Percentiles rank a stretch among this genome's conserved stretches.
These are phyloP conservation scores for Rhizopogon vesiculosus DNA, from an alignment of 768 basidiomycete species.

Conservation along the genomic window DNA sequence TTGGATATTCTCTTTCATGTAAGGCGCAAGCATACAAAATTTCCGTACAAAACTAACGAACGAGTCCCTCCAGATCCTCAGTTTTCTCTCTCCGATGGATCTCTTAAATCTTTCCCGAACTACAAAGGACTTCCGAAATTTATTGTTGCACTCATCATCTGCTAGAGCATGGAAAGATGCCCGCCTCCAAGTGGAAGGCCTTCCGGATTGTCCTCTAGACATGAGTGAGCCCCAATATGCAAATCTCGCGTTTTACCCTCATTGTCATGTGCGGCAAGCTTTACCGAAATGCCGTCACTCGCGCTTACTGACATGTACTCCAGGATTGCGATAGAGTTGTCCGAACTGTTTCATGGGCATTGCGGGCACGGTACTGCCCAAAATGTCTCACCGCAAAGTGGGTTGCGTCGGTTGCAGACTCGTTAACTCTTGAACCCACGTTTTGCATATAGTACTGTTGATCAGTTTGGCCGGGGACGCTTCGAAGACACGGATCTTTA, in stretches of 20 bases:
- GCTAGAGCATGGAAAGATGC: slow-evolving; percentile 32
- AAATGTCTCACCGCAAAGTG: not conserved
- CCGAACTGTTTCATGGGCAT: not conserved
- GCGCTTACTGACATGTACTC: not conserved
- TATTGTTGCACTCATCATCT: slow-evolving; percentile 23
- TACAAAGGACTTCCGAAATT: slow-evolving; percentile 28
- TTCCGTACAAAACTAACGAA: not conserved
- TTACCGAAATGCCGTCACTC: not conserved
- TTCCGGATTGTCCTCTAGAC: slow-evolving; percentile 41
- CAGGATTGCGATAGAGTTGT: not conserved
- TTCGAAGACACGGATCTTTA: not conserved
- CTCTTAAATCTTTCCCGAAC: slow-evolving; percentile 36
- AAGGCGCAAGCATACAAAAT: not conserved
- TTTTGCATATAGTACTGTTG: not conserved
- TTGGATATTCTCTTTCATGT: slow-evolving; percentile 6
- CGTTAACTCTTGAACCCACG: not conserved
- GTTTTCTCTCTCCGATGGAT: slow-evolving; percentile 33
- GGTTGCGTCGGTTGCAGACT: not conserved
- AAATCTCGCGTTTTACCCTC: slow-evolving; percentile 33
- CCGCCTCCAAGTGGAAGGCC: slow-evolving; percentile 27
- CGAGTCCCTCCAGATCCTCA: slow-evolving; percentile 27
- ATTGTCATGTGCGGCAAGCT: not conserved
- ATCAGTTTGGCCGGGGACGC: not conserved
- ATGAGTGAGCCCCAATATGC: slow-evolving; percentile 41
- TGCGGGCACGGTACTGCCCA: not conserved